Percentiles rank a stretch among this genome's conserved stretches.
Conservation (phyloP, 371 early-diverging fungal species). For the Conidiobolus incongruus region DNA sequence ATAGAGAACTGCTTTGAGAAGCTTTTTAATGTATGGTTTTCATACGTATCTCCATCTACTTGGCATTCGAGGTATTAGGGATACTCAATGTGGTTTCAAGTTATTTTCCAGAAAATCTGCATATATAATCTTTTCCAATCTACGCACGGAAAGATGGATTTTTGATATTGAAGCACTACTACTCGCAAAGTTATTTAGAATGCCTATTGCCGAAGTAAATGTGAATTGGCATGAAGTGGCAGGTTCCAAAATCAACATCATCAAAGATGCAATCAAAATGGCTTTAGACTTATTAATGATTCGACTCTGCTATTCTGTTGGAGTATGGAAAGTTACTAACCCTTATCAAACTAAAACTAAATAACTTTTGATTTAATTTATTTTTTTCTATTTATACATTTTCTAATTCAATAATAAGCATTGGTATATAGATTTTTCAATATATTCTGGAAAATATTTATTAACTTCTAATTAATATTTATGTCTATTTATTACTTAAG, state of each 20-base stretch:
- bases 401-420: too few species aligned
- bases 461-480: too few species aligned
- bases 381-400: too few species aligned
- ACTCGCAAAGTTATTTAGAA: conserved; percentile 33
- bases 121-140: conserved; percentile 49
- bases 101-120: conserved; percentile 66
- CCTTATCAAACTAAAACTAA: too few species aligned
- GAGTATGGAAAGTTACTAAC: conserved; percentile 55
- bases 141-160: conserved; percentile 91
- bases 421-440: too few species aligned
- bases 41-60: conserved; percentile 63
- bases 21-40: conserved; percentile 79
- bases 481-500: too few species aligned
- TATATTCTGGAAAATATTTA: too few species aligned
- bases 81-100: conserved; percentile 96
- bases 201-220: conserved; percentile 69
- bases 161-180: conserved; percentile 89
- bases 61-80: conserved; percentile 60
- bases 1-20: conserved; percentile 76
- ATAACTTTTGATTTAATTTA: too few species aligned
- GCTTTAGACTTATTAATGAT: conserved; percentile 68
- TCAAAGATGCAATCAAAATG: conserved; percentile 75
- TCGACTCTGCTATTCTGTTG: conserved; percentile 60
- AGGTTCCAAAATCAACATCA: conserved; percentile 74
- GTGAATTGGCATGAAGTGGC: conserved; percentile 92